These are phyloP conservation scores for Ceratocystiopsis brevicomis DNA, from an alignment of 2,329 filamentous ascomycete species.

Conservation along the genomic window DNA sequence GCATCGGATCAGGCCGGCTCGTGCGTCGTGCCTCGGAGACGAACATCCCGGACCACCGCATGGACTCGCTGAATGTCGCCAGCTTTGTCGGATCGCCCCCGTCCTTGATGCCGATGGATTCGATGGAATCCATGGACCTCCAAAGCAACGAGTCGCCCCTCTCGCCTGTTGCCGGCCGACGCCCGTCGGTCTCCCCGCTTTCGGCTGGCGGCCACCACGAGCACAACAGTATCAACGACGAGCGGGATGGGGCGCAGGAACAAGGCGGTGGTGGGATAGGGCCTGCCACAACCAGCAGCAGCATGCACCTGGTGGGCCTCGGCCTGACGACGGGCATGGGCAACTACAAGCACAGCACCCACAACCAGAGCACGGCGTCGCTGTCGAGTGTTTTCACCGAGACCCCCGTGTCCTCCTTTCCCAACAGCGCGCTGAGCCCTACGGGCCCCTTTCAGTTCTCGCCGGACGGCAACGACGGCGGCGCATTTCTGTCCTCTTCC, in stretches of 20 bases:
- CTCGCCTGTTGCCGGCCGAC: slow-evolving; percentile 42
- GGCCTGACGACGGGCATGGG: slow-evolving; percentile 14
- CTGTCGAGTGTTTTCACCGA: slow-evolving; percentile 50
- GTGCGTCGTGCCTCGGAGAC: slow-evolving; percentile 42
- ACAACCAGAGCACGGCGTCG: slow-evolving; percentile 48
- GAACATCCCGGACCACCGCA: slow-evolving; percentile 51
- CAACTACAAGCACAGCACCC: slow-evolving; percentile 35
- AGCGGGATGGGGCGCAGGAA: slow-evolving; percentile 17
- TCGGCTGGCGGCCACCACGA: slow-evolving; percentile 23
- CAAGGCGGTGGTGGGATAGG: slow-evolving; percentile 9
- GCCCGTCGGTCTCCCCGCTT: too few species aligned
- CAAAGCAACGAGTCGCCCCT: slow-evolving; percentile 48
- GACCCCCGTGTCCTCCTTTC: slow-evolving; percentile 45
- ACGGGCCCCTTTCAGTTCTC: slow-evolving; percentile 58
- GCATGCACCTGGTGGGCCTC: neutral
- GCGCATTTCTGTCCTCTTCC: slow-evolving; percentile 36
- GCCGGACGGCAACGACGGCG: slow-evolving; percentile 49
- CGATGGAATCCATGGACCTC: slow-evolving; percentile 12
- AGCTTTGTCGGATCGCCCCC: slow-evolving; percentile 28
- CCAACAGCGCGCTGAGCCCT: slow-evolving; percentile 53
- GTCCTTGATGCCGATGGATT: slow-evolving; percentile 22
- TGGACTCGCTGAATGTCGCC: slow-evolving; percentile 23
- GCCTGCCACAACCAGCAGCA: slow-evolving; percentile 11
- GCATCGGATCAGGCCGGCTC: slow-evolving; percentile 25
- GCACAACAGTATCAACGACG: slow-evolving; percentile 53